Base-by-base conservation (phyloP, 2,329 filamentous ascomycete species). In the Botrytis elliptica region DNA sequence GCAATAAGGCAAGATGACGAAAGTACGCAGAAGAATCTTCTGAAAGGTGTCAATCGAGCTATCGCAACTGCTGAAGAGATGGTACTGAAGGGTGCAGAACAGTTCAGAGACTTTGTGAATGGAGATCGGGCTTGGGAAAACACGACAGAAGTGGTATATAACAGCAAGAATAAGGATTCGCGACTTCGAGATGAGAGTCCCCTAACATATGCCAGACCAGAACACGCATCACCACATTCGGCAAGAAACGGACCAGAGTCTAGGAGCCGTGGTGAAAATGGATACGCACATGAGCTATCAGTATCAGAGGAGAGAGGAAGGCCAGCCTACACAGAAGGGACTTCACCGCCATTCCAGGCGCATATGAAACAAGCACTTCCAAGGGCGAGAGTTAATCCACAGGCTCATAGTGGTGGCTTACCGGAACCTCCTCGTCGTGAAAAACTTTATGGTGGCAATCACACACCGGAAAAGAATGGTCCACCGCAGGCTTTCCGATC, bases 51-150 rank as follows among this genome's bases (percentile, higher is more conserved):
- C 12, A 59, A 46, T 46, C 63, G 42, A 20, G 49, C 29, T 25
- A 72, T 72, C 10, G 29, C 63, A 22, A 12, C 18, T 60, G 42
- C 65, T 5, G 55, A 68, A 57, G 63, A 33, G n/a, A 64, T 46
- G 16, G 52, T 25, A 29, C 20, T 29, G 22, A 68, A 72, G 9
- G 63, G 63, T 33, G 38, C 22, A 46, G 63, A 60, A 12, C 33
- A 38, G 7, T 38, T 46, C 3, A 69, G 20, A 10, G 52, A 22
- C 7, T 57, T 57, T 33, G 38, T 33, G 14, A 42, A 57, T 42
- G 18, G 38, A 33, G 63, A 72, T 60, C 40, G 36, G 36, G 6
- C 36, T 33, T 9, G 42, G 59, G 38, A 55, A 42, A 42, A 25
- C 59, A 29, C 44, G 25, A 71, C 2, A 25, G 44, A 42, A 16